Conservation (phyloP, 176 grass and related monocot genomes). For the Tillandsia fasciculata region DNA sequence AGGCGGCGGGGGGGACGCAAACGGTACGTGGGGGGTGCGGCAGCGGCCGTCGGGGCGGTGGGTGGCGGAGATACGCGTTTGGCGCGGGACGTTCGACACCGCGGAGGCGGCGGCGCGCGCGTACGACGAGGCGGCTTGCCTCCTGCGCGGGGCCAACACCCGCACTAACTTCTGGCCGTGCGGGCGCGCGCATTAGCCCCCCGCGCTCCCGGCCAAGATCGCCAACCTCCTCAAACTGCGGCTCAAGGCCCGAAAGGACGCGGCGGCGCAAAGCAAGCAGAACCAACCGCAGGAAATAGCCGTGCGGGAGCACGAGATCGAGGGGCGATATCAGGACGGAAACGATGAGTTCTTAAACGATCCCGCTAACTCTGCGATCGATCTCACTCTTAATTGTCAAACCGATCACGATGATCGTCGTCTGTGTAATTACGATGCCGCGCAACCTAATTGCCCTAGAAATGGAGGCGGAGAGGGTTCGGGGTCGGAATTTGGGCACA, state of each 20-base stretch:
- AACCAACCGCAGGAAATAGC: background rate
- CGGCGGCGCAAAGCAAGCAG: background rate
- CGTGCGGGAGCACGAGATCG: background rate
- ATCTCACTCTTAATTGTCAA: slow-evolving; percentile 17
- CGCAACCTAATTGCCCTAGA: background rate
- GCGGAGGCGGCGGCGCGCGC: slow-evolving; percentile 18
- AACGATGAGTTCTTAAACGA: slow-evolving; percentile 48
- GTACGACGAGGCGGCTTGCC: slow-evolving; percentile 20
- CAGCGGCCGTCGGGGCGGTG: slow-evolving; percentile 13
- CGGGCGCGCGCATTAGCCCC: background rate
- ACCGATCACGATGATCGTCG: slow-evolving; percentile 2
- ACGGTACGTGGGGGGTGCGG: slow-evolving; percentile 15
- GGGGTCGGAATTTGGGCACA: background rate
- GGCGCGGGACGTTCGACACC: slow-evolving; percentile 21
- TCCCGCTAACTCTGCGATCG: background rate
- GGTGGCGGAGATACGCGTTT: slow-evolving; percentile 23
- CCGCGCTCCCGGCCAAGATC: slow-evolving; percentile 13
- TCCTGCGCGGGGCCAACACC: slow-evolving; percentile 18
- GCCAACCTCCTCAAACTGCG: slow-evolving; percentile 6
- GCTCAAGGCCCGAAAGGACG: slow-evolving; percentile 13
- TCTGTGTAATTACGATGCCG: background rate
- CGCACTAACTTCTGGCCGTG: slow-evolving; percentile 23
- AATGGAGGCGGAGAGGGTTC: background rate
- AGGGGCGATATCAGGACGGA: background rate
- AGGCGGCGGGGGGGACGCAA: background rate